These are phyloP conservation scores for Strobilomyces confusus DNA, from an alignment of 768 basidiomycete genomes.

Conservation along the genomic window DNA sequence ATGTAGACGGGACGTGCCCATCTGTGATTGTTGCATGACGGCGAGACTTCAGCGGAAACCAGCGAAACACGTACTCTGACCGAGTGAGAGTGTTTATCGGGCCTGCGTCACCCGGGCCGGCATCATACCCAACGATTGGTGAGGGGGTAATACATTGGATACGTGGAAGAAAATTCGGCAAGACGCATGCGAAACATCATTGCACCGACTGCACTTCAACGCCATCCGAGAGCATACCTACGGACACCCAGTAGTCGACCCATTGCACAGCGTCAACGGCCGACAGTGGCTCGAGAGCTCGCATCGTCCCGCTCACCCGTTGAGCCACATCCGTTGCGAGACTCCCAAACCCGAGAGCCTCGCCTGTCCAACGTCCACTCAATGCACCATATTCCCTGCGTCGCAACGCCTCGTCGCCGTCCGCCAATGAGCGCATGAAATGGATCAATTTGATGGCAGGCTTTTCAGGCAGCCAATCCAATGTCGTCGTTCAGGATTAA, in stretches of 20 bases:
- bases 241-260: slow-evolving; percentile 37
- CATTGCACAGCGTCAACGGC: slow-evolving; percentile 29
- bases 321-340: slow-evolving; percentile 30
- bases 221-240: slow-evolving; percentile 21
- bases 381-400: background rate
- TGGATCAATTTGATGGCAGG: slow-evolving; percentile 35
- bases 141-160: too few species aligned
- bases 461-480: slow-evolving; percentile 5
- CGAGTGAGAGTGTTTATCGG: too few species aligned
- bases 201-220: too few species aligned
- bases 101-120: too few species aligned
- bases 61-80: too few species aligned
- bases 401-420: slow-evolving; percentile 13
- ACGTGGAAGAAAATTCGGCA: too few species aligned
- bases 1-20: too few species aligned
- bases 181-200: too few species aligned
- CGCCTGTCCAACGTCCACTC: background rate
- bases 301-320: slow-evolving; percentile 34
- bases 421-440: slow-evolving; percentile 23
- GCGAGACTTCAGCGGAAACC: too few species aligned
- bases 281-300: slow-evolving; percentile 23
- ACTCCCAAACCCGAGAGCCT: background rate
- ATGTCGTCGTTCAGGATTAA: background rate
- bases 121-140: too few species aligned
- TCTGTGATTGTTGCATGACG: too few species aligned